Conservation (phyloP, 805 yeast genomes). For the Saccharomyces paradoxus region DNA sequence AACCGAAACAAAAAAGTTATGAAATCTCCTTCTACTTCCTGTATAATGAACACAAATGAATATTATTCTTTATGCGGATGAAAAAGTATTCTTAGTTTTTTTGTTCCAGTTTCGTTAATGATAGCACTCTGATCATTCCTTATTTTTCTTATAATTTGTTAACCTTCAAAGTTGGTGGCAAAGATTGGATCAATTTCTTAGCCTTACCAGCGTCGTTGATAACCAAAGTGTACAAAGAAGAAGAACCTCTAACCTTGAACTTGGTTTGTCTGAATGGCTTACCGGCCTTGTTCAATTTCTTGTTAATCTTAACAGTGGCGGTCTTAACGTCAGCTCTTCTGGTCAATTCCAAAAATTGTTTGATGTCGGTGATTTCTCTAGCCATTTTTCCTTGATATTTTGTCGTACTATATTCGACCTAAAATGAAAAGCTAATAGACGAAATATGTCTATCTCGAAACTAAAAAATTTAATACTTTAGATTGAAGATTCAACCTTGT, state of each 20-base stretch:
- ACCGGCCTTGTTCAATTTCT: constrained; percentile 71
- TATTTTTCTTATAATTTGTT: constrained; percentile 35
- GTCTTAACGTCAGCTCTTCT: constrained; percentile 91
- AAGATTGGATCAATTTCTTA: constrained; percentile 92
- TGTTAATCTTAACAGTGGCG: constrained; percentile 92
- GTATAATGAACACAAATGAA: neutral
- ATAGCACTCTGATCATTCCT: neutral
- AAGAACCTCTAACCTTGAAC: constrained; percentile 97
- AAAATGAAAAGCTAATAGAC: neutral
- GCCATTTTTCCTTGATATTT: constrained; percentile 26
- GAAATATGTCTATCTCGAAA: neutral
- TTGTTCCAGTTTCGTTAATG: neutral
- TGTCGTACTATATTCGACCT: neutral
- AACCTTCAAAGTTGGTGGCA: constrained; percentile 87
- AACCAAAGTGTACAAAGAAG: constrained; percentile 87
- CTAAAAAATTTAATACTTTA: neutral
- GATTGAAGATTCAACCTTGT: neutral
- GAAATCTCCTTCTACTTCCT: neutral
- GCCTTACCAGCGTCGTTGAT: constrained; percentile 96
- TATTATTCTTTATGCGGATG: neutral
- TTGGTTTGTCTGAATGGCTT: constrained; percentile 88
- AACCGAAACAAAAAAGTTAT: neutral
- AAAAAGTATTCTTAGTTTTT: neutral
- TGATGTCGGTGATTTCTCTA: constrained; percentile 87
- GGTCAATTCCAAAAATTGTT: constrained; percentile 93